These are phyloP conservation scores for Cymbidium sinense DNA, from an alignment of 106 monocot genomes.

Conservation along the genomic window DNA sequence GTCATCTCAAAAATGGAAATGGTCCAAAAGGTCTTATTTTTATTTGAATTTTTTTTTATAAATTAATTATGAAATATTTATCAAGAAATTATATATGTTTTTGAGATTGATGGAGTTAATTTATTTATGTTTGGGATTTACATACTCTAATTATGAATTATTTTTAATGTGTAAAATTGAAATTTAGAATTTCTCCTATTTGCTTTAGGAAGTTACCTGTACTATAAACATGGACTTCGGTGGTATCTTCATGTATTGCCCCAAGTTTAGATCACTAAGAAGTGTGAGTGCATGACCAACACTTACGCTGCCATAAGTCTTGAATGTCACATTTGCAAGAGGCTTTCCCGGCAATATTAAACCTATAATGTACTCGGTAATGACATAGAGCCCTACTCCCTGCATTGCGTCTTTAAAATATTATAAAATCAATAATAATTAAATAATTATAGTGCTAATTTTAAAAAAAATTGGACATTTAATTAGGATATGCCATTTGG, in stretches of 20 bases:
- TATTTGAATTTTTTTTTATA: no score
- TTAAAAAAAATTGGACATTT: no score
- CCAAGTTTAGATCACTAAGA: slow-evolving; percentile 74
- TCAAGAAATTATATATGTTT: no score
- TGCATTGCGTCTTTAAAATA: neutral
- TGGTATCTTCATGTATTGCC: slow-evolving; percentile 96
- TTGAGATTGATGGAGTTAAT: no score
- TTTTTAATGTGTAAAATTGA: no score
- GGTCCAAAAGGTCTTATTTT: no score
- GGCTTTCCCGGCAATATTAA: slow-evolving; percentile 76
- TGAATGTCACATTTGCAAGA: slow-evolving; percentile 81
- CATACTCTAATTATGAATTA: no score
- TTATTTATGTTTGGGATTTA: no score
- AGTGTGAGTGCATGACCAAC: slow-evolving; percentile 66
- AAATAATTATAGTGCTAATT: no score
- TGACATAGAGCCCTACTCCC: slow-evolving; percentile 76
- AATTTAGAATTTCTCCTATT: neutral
- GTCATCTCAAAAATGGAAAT: no score
- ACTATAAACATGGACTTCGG: slow-evolving; percentile 80
- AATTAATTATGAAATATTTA: no score
- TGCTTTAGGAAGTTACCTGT: slow-evolving; percentile 35
- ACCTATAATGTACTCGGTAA: slow-evolving; percentile 77
- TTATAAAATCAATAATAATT: neutral
- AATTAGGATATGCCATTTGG: no score
- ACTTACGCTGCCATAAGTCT: slow-evolving; percentile 95